Evolutionary conservation across 805 yeast genomes (phyloP).

Genomic region (Candida montana): DNA sequence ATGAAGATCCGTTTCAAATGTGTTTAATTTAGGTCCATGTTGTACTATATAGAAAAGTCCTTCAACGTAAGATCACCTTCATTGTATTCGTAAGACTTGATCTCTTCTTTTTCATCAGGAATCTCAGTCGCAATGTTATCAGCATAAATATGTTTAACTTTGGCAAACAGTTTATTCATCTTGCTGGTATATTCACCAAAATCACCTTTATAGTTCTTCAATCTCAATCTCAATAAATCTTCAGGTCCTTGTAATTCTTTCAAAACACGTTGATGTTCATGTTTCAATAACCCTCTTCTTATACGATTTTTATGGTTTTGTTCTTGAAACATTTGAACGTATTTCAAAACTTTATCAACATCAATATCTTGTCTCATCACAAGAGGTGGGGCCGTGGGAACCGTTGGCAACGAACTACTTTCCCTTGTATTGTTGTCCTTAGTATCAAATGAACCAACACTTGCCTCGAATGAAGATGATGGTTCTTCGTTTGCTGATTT

Average conservation of each 20-base stretch:
- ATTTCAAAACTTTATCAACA: constrained; percentile 17
- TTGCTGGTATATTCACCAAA: constrained; percentile 21
- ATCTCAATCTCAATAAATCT: constrained; percentile 18
- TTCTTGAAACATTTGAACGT: constrained; percentile 10
- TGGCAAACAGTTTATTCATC: constrained; percentile 5
- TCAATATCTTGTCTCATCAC: constrained; percentile 23
- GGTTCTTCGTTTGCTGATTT: neutral
- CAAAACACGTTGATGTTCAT: constrained; percentile 15
- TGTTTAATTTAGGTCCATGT: too few species aligned
- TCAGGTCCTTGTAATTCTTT: constrained; percentile 11
- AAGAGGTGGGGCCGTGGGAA: constrained; percentile 2
- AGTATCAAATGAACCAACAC: neutral
- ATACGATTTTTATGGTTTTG: constrained; percentile 12
- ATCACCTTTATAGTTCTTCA: constrained; percentile 26
- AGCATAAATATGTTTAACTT: too few species aligned
- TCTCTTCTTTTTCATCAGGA: neutral
- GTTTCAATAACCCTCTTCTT: constrained; percentile 14
- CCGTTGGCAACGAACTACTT: too few species aligned
- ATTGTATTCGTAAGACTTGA: too few species aligned
- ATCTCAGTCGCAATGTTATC: too few species aligned
- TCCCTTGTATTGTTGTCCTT: neutral
- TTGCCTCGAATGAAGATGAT: neutral
- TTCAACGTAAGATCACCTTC: neutral
- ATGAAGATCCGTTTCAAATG: too few species aligned
- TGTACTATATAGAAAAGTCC: neutral